phyloP scores from a whole-genome alignment of 177 flowering plant genomes.

The Vitis hybrid region DNA sequence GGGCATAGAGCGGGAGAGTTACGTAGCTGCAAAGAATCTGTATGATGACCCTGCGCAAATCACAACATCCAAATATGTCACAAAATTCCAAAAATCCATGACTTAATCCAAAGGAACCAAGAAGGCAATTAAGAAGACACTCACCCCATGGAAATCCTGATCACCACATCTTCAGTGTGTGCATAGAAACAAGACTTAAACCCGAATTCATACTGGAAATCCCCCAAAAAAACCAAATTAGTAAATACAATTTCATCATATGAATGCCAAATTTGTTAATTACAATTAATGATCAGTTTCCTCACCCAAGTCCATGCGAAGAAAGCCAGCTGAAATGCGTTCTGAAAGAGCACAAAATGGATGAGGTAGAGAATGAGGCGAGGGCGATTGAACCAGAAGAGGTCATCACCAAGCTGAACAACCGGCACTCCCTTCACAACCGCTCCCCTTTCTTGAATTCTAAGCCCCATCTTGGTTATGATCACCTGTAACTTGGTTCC shows the following conservation, averaged over 20 bases:
- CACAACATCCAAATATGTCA: too few relatives aligned
- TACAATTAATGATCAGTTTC: background rate
- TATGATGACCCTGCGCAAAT: slow-evolving; percentile 51
- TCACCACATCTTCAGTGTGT: slow-evolving; percentile 36
- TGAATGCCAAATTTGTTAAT: background rate
- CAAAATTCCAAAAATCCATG: too few relatives aligned
- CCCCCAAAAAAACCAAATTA: background rate
- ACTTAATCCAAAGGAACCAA: too few relatives aligned
- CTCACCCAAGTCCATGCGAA: slow-evolving; percentile 80
- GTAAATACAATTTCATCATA: background rate
- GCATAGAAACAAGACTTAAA: slow-evolving; percentile 59
- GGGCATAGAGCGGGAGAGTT: slow-evolving; percentile 88
- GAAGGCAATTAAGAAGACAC: background rate
- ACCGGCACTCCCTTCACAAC: slow-evolving; percentile 67
- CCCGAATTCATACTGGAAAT: slow-evolving; percentile 55
- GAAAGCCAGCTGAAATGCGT: slow-evolving; percentile 89
- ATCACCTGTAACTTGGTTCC: slow-evolving; percentile 86
- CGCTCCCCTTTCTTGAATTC: slow-evolving; percentile 67
- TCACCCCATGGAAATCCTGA: slow-evolving; percentile 64
- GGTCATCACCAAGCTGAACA: slow-evolving; percentile 66
- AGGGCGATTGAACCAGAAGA: slow-evolving; percentile 81
- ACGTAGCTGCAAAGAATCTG: slow-evolving; percentile 85
- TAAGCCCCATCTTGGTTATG: slow-evolving; percentile 70
- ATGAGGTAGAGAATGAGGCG: slow-evolving; percentile 67
- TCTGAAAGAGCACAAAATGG: slow-evolving; percentile 80